Evolutionary conservation across 768 basidiomycete species (phyloP), one percentile per base, ranked within the genome.

Genomic region (Tylopilus intermedius): DNA sequence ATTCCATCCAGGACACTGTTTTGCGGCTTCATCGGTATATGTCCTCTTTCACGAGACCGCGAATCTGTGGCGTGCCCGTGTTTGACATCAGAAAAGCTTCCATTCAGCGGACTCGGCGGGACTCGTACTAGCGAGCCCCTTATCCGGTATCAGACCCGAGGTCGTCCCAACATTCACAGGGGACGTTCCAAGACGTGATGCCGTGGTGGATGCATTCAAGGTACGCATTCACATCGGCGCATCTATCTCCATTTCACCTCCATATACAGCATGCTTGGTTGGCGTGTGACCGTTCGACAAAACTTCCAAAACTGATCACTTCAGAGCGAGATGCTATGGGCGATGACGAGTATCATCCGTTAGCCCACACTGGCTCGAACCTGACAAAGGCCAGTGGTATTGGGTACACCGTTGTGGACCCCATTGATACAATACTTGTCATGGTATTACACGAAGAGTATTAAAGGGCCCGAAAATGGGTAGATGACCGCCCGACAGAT

Each of bases 291-390:
- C 7, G 15, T 43, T 7, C 45, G 32, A 18, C 47, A 11, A 8
- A 38, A 11, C 45, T 47, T 48, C 45, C 49, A 45, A 53, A 48
- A 51, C 29, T 66, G 47, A 61, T 45, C 47, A 9, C 46, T 27
- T 41, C 71, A 93, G 92, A 92, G 72, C 73, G 82, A 43, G 84
- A 96, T 66, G 94, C 94, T 2, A 93, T 91, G 82, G 94, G 94
- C 1, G 79, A 79, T 51, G 93, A 96, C 72, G 90, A 95, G 67
- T 96, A 92, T 62, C 91, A 95, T 62, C 94, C 94, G 0, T 77
- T 98, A 22, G 79, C 79, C 48, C 76, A 77, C 45, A 71, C 70
- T 26, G 94, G 94, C 4, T 79, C 81, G 8, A 93, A 98, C 67
- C 76, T 98, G 27, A 86, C 88, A 0, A 59, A 70, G 5, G 84